Conservation (phyloP, 2,329 filamentous ascomycete species). For the Claviceps lovelessii region DNA sequence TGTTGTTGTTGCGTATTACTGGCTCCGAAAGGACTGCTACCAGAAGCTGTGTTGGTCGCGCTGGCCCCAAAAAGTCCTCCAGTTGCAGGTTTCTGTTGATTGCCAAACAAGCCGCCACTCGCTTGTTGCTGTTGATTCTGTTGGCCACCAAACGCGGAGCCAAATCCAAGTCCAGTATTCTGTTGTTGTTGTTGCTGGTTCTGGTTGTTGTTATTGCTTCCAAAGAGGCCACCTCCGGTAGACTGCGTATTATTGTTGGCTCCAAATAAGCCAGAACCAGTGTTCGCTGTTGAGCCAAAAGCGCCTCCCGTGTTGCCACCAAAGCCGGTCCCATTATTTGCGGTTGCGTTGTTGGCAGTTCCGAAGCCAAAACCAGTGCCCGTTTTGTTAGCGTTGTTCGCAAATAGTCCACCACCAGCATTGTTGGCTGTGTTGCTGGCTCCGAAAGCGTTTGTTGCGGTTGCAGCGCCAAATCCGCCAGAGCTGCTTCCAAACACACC, state of each 20-base stretch:
- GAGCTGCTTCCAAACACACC: conserved; percentile 15
- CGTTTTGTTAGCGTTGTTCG: conserved; percentile 23
- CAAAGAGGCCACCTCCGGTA: conserved; percentile 32
- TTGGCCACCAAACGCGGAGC: conserved; percentile 23
- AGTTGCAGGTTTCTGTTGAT: conserved; percentile 23
- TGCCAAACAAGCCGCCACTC: conserved; percentile 31
- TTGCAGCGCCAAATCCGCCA: conserved; percentile 24
- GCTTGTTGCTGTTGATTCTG: conserved; percentile 16
- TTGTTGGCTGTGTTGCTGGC: conserved; percentile 13
- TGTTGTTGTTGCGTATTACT: conserved; percentile 24
- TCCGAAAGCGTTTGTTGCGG: conserved; percentile 20
- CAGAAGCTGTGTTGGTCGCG: conserved; percentile 15
- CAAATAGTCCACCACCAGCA: conserved; percentile 27
- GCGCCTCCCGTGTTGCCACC: conserved; percentile 12
- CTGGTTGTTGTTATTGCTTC: conserved; percentile 14
- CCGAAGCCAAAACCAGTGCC: conserved; percentile 27
- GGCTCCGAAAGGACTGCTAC: conserved; percentile 31
- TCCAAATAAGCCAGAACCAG: conserved; percentile 28
- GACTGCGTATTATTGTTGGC: conserved; percentile 13
- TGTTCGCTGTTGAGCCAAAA: conserved; percentile 21
- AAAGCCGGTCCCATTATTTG: conserved; percentile 11
- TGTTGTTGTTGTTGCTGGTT: conserved; percentile 16
- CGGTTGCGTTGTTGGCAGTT: conserved; percentile 21
- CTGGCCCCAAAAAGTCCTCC: conserved; percentile 23
- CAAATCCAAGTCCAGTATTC: conserved; percentile 13